A percentile compares a stretch with the other conserved stretches of the same genome.
Conservation (phyloP, 768 basidiomycete genomes). For the Rhodotorula babjevae region DNA sequence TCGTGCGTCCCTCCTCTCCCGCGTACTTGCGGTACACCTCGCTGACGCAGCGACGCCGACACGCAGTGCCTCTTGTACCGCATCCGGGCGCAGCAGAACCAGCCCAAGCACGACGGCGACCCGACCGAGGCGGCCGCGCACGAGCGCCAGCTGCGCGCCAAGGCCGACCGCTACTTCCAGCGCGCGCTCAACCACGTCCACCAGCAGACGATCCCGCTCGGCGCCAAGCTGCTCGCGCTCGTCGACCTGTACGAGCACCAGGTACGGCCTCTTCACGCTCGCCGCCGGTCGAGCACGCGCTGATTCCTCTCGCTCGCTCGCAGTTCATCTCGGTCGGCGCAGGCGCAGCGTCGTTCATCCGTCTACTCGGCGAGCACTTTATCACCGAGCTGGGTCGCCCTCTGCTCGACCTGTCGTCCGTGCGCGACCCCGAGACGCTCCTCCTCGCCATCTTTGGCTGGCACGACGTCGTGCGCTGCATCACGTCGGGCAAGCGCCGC, state of each 20-base stretch:
- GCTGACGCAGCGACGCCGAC: neutral
- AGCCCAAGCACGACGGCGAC: neutral
- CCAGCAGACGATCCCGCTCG: constrained; percentile 17
- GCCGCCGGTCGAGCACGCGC: too few species aligned
- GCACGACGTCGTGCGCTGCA: constrained; percentile 19
- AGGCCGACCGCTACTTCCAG: constrained; percentile 22
- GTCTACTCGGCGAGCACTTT: neutral
- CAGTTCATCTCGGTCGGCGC: neutral
- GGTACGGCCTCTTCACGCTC: neutral
- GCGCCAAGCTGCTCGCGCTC: constrained; percentile 18
- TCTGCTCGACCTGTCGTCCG: neutral
- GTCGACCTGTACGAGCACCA: constrained; percentile 24
- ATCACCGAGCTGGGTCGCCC: neutral
- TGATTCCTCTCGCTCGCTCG: too few species aligned
- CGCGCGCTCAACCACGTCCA: constrained; percentile 14
- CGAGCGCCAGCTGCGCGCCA: constrained; percentile 1
- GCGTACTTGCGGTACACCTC: too few species aligned
- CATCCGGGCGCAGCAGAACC: neutral
- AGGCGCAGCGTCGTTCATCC: neutral
- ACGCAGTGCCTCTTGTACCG: constrained; percentile 9
- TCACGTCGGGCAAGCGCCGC: constrained; percentile 6
- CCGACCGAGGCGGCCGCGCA: neutral
- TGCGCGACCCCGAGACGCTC: neutral
- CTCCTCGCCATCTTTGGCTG: constrained; percentile 15
- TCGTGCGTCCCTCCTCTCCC: neutral